Evolutionary conservation across 805 yeast genomes (phyloP).

Genomic region (Barnettozyma sucrosica): DNA sequence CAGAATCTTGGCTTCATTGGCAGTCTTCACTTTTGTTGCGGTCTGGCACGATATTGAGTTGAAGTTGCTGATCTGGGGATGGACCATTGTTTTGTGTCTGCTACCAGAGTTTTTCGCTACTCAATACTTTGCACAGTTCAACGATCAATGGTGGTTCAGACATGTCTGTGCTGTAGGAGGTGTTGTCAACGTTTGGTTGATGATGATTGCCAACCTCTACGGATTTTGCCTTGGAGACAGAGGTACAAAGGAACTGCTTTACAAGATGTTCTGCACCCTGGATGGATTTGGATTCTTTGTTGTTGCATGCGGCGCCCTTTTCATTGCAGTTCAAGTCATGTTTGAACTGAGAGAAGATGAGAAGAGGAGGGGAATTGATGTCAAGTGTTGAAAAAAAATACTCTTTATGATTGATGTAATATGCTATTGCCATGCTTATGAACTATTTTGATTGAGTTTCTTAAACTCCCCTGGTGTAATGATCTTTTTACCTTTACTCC

Average conservation of each 20-base stretch:
- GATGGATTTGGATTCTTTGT: slow-evolving; percentile 61
- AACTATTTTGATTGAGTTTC: slow-evolving; percentile 28
- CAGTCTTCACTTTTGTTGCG: slow-evolving; percentile 93
- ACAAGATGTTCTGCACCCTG: slow-evolving; percentile 65
- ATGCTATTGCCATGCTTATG: not conserved
- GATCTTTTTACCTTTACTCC: slow-evolving; percentile 49
- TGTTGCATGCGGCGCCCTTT: slow-evolving; percentile 58
- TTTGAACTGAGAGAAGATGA: slow-evolving; percentile 87
- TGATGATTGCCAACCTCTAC: slow-evolving; percentile 93
- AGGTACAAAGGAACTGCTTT: slow-evolving; percentile 63
- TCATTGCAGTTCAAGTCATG: slow-evolving; percentile 88
- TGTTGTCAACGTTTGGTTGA: slow-evolving; percentile 88
- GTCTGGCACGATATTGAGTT: slow-evolving; percentile 97
- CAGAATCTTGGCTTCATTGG: slow-evolving; percentile 68
- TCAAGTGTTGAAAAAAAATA: slow-evolving; percentile 49
- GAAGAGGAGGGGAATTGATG: slow-evolving; percentile 72
- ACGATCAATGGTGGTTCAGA: slow-evolving; percentile 61
- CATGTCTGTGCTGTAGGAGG: slow-evolving; percentile 84
- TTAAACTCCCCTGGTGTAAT: slow-evolving; percentile 81
- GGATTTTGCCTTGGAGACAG: slow-evolving; percentile 93
- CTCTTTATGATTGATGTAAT: not conserved
- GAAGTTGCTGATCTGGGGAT: slow-evolving; percentile 87
- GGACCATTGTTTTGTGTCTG: slow-evolving; percentile 83
- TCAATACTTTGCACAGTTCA: slow-evolving; percentile 32
- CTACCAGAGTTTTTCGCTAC: slow-evolving; percentile 79